Evolutionary conservation across 768 basidiomycete genomes (phyloP).

Genomic region (Tubosaeta sp.): DNA sequence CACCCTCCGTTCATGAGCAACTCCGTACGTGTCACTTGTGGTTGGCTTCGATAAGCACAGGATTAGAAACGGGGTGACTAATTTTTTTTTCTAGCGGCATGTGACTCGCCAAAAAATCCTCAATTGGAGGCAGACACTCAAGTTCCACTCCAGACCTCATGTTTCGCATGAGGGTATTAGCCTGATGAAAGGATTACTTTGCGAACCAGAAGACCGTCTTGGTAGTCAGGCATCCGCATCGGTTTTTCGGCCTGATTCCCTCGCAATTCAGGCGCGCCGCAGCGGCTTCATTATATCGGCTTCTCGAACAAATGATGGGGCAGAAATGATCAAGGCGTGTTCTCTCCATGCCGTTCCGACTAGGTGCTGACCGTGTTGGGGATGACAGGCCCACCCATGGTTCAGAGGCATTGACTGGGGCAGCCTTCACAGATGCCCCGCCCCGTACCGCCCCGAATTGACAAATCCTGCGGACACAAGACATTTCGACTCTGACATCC

Average conservation of each 20-base stretch:
- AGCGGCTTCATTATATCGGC: constrained; percentile 62
- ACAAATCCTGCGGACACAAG: constrained; percentile 79
- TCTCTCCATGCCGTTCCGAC: constrained; percentile 15
- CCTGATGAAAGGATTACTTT: constrained; percentile 85
- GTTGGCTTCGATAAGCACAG: constrained; percentile 19
- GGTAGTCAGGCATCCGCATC: constrained; percentile 70
- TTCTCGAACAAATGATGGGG: constrained; percentile 70
- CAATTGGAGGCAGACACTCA: constrained; percentile 87
- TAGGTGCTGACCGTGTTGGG: constrained; percentile 14
- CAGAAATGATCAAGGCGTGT: constrained; percentile 78
- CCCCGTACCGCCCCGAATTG: constrained; percentile 89
- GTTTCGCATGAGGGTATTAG: constrained; percentile 85
- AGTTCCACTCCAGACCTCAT: constrained; percentile 79
- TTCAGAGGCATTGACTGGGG: constrained; percentile 90
- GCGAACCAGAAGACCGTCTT: constrained; percentile 93
- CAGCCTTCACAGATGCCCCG: constrained; percentile 75
- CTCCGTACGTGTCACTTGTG: constrained; percentile 52
- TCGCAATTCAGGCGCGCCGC: constrained; percentile 69
- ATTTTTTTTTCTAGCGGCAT: constrained; percentile 57
- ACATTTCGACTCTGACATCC: constrained; percentile 95
- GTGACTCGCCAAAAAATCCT: constrained; percentile 96
- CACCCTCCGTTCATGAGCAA: constrained; percentile 96
- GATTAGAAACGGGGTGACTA: constrained; percentile 15
- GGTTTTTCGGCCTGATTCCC: constrained; percentile 70
- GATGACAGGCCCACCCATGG: constrained; percentile 73